Percentiles rank a stretch among this genome's conserved stretches.
Evolutionary conservation across 2,329 filamentous ascomycete species (phyloP).

Genomic region (Orbilia quercus): DNA sequence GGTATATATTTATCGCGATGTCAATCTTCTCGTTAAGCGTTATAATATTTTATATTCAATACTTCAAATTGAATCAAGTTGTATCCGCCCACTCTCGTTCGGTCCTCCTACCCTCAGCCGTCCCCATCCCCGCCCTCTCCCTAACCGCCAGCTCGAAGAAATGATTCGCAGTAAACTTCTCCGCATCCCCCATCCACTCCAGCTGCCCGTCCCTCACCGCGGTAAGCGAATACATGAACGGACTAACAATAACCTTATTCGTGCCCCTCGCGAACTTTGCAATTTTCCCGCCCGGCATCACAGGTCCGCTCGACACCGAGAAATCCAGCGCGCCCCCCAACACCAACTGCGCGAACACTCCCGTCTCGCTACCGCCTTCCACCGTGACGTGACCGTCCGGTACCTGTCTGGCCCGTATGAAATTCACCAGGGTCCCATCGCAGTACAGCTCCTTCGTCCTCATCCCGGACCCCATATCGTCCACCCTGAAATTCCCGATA

Average conservation of each 20-base stretch:
- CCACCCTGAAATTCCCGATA: constrained; percentile 32
- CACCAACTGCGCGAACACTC: constrained; percentile 34
- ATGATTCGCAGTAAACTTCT: constrained; percentile 42
- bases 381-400: constrained; percentile 22
- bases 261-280: neutral
- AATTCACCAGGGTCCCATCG: constrained; percentile 35
- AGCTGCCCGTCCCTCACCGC: constrained; percentile 36
- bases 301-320: neutral
- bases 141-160: constrained; percentile 38
- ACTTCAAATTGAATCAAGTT: no score
- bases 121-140: constrained; percentile 16
- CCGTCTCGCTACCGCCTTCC: neutral
- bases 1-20: no score
- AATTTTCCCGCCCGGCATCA: constrained; percentile 1
- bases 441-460: constrained; percentile 19
- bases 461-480: constrained; percentile 11
- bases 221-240: constrained; percentile 45
- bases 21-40: no score
- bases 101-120: constrained; percentile 22
- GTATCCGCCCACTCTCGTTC: constrained; percentile 33
- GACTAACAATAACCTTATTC: constrained; percentile 32
- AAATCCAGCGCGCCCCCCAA: constrained; percentile 24
- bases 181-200: constrained; percentile 43
- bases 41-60: no score
- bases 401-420: constrained; percentile 32